Base-by-base conservation (phyloP, 495 filamentous ascomycete genomes). In the Aspergillus nidulans region DNA sequence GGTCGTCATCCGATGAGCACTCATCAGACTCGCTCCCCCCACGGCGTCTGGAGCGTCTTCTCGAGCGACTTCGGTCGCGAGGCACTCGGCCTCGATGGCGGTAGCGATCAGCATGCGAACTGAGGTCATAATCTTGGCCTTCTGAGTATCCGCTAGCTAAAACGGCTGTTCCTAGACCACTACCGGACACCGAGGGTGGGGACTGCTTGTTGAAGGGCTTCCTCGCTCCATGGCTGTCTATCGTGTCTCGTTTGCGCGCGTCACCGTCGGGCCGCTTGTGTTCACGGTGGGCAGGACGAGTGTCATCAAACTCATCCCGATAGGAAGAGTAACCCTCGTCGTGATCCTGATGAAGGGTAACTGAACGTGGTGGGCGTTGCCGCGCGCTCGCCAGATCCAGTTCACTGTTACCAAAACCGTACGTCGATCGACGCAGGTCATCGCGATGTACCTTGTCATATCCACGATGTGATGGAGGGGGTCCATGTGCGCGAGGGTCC, bases 381-480 rank as follows among this genome's bases (percentile, higher is more conserved):
- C 63, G 66, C 7, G 65, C 49, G 47, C 61, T 60, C n/a, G 67
- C 57, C 4, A 56, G 24, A 39, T 74, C 66, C 46, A 69, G 58
- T 41, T 68, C 64, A 16, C 69, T 64, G 30, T 72, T 65, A 4
- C 52, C 50, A 26, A 30, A 52, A 9, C 63, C 63, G 12, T 68
- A 61, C 23, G 60, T 58, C 16, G 70, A 71, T 47, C 59, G 61
- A 43, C 71, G 69, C 15, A 62, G 56, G 8, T 70, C 63, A 21
- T 76, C 72, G 12, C 60, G 65, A 10, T 73, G 73, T 8, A 86
- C 62, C 49, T 77, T 84, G 24, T 88, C 87, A 54, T 88, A 75
- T 0, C 82, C 85, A 69, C 81, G 72, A 3, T 79, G 80, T 10
- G 84, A 76, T 9, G 84, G 83, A 3, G 85, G 82, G 21, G 85